Percentiles rank a stretch among this genome's conserved stretches.
Conservation (phyloP, 2,329 filamentous ascomycete genomes). For the Fusarium sp. region DNA sequence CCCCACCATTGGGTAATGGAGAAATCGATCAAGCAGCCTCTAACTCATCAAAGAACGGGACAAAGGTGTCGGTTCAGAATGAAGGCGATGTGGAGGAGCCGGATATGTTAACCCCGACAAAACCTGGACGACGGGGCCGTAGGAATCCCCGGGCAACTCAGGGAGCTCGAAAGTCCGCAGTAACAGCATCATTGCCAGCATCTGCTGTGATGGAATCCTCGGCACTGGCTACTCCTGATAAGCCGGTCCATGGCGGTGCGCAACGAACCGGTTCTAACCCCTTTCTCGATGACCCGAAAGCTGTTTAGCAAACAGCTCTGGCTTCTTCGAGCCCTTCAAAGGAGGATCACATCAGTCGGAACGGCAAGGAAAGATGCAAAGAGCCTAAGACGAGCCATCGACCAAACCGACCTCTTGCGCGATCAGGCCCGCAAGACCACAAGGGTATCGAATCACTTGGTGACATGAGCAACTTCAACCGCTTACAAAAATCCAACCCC, state of each 20-base stretch:
- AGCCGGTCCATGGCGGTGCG: slow-evolving; percentile 1
- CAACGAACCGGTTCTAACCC: slow-evolving; percentile 1
- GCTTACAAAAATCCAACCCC: background rate
- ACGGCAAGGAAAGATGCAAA: slow-evolving; percentile 19
- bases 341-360: background rate
- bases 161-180: slow-evolving; percentile 15
- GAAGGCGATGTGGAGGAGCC: slow-evolving; percentile 17
- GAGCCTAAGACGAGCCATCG: slow-evolving; percentile 10
- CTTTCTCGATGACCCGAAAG: slow-evolving; percentile 22
- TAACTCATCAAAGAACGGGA: background rate
- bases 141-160: slow-evolving; percentile 29
- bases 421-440: background rate
- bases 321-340: slow-evolving; percentile 18
- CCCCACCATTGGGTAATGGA: background rate
- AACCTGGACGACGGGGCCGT: slow-evolving; percentile 17
- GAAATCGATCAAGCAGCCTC: background rate
- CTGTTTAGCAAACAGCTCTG: slow-evolving; percentile 44
- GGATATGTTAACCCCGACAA: slow-evolving; percentile 40
- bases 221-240: slow-evolving; percentile 20
- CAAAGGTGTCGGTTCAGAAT: background rate
- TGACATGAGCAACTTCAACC: background rate
- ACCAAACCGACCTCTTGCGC: slow-evolving; percentile 4
- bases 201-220: slow-evolving; percentile 39
- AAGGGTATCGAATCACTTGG: background rate
- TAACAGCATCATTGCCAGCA: slow-evolving; percentile 42